Evolutionary conservation across 2,329 filamentous ascomycete genomes (phyloP), one percentile per base, ranked within the genome.

Genomic region (Epichloe aotearoae): DNA sequence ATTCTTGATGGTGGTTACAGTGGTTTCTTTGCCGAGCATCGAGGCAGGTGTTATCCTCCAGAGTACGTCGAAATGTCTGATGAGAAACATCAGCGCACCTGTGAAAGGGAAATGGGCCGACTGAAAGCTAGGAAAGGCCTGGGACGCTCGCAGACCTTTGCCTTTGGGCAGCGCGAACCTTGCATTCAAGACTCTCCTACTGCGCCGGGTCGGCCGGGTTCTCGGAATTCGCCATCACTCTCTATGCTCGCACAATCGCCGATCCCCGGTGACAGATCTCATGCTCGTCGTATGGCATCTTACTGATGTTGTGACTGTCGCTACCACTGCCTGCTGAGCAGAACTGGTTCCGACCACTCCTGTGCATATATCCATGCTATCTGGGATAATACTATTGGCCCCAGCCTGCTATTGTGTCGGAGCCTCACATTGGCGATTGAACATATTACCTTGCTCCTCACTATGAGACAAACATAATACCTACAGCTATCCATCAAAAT

Each of bases 1-100:
- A 95, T 98, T 60, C 75, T 98, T 40, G 89, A 97, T 57, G 93
- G 93, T 54, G 93, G 93, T 42, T 98, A 98, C 72, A 95, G 89
- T 66, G 82, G 82, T 30, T 98, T 98, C 74, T 98, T 91, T 66
- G 73, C 79, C 23, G 75, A 87, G 56, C 82, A 95, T 66, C 82
- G 83, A 49, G 71, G 77, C 45, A 82, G 90, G 54, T 98, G 93
- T 74, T 93, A 83, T 60, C 93, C 93, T 20, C 90, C 95, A 61
- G 89, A 91, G 64, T 98, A 98, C 64, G 88, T 98, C 53, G 89
- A 93, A 68, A 98, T 98, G 93, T 86, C 83, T 57, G 88, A 86
- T 57, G 86, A 91, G 64, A 88, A 91, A 65, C 90, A 98, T 68
- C 86, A 88, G 60, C 83, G 83, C 61, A 93, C 90, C 42, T 97